phyloP scores from a whole-genome alignment of 164 flowering plant genomes.

The grape (Vitis vinifera) region ASM3070453v1 NC_081809.1:6556001-6556500 shows the following conservation, averaged over 20 bases:
- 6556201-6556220: not conserved
- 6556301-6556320: not conserved
- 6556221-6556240: not conserved
- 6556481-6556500: slow-evolving; percentile 56
- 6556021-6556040: not conserved
- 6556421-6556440: slow-evolving; percentile 46
- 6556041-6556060: not conserved
- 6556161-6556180: too few relatives aligned
- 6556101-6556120: too few relatives aligned
- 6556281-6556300: not conserved
- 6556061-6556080: not conserved
- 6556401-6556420: slow-evolving; percentile 42
- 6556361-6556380: slow-evolving; percentile 47
- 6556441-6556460: slow-evolving; percentile 42
- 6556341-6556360: slow-evolving; percentile 60
- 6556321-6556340: not conserved
- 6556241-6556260: slow-evolving; percentile 1
- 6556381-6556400: slow-evolving; percentile 42
- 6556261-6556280: not conserved
- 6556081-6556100: not conserved
- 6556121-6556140: too few relatives aligned
- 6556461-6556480: slow-evolving; percentile 71
- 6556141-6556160: too few relatives aligned
- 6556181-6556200: not conserved
- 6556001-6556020: not conserved